phyloP scores from a whole-genome alignment of 2,329 filamentous ascomycete genomes.

The Clonostachys rhizophaga region DNA sequence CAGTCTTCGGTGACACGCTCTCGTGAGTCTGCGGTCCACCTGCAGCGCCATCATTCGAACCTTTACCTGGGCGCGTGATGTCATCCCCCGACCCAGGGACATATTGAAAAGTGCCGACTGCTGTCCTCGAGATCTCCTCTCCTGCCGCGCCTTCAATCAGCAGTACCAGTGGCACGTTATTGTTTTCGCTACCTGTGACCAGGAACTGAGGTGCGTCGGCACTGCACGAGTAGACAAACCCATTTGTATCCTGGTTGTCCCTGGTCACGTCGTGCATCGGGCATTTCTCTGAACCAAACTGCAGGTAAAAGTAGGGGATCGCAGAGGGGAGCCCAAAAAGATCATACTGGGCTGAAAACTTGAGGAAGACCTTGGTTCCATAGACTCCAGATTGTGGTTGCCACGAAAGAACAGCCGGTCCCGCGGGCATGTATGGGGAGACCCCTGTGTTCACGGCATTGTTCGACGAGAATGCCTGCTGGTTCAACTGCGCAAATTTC shows the following conservation, averaged over 20 bases:
- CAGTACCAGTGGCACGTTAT: conserved; percentile 51
- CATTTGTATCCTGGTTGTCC: conserved; percentile 49
- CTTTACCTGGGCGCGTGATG: conserved; percentile 29
- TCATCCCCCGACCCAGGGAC: conserved; percentile 43
- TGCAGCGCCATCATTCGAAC: conserved; percentile 17
- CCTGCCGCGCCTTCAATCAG: conserved; percentile 46
- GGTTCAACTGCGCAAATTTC: conserved; percentile 47
- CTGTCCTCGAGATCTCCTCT: conserved; percentile 46
- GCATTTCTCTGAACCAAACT: conserved; percentile 76
- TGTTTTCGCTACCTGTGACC: conserved; percentile 42
- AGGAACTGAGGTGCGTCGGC: conserved; percentile 63
- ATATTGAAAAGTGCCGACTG: conserved; percentile 41
- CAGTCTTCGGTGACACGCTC: conserved; percentile 35
- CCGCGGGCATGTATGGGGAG: conserved; percentile 60
- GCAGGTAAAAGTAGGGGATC: conserved; percentile 55
- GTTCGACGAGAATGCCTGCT: conserved; percentile 55
- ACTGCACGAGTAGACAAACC: conserved; percentile 66
- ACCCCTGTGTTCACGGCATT: conserved; percentile 60
- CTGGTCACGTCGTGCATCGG: conserved; percentile 55
- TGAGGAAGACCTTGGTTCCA: conserved; percentile 68
- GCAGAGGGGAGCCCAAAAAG: conserved; percentile 50
- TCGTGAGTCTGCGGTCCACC: conserved; percentile 20
- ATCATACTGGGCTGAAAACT: conserved; percentile 72
- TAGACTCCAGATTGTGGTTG: conserved; percentile 63
- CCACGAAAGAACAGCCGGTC: conserved; percentile 61